Percentiles rank a stretch among this genome's conserved stretches.
These are phyloP conservation scores for Nemania sp. DNA, from an alignment of 2,329 filamentous ascomycete species.

Conservation along the genomic window DNA sequence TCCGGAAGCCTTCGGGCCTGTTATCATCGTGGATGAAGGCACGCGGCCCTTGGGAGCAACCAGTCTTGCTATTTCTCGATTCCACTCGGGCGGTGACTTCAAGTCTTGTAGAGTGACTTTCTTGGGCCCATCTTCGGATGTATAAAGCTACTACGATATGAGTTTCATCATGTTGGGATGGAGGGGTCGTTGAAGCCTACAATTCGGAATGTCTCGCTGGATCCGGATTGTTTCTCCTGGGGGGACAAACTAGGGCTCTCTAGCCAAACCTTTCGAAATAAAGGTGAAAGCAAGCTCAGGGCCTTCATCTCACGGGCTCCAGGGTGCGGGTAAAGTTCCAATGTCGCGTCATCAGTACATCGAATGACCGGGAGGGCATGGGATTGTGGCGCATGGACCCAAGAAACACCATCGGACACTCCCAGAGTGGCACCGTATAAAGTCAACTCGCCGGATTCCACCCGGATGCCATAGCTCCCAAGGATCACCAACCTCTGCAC, in stretches of 20 bases:
- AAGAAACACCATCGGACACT: constrained; percentile 51
- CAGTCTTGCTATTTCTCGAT: constrained; percentile 59
- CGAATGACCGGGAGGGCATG: constrained; percentile 71
- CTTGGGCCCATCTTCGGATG: constrained; percentile 57
- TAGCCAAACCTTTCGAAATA: constrained; percentile 71
- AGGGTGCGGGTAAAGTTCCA: constrained; percentile 63
- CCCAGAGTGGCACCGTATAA: constrained; percentile 68
- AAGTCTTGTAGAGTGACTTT: constrained; percentile 57
- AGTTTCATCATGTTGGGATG: constrained; percentile 26
- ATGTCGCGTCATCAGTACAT: constrained; percentile 51
- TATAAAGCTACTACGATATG: constrained; percentile 52
- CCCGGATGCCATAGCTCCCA: constrained; percentile 69
- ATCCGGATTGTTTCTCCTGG: constrained; percentile 35
- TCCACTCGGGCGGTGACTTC: constrained; percentile 63
- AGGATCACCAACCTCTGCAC: constrained; percentile 63
- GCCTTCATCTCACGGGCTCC: constrained; percentile 53
- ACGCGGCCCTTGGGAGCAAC: constrained; percentile 43
- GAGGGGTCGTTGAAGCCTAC: constrained; percentile 43
- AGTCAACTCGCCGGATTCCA: constrained; percentile 65
- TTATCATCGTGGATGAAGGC: constrained; percentile 58
- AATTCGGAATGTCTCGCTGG: constrained; percentile 52
- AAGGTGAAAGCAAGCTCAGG: constrained; percentile 64
- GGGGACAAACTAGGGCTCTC: constrained; percentile 40
- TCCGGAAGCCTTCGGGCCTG: constrained; percentile 72
- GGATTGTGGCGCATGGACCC: constrained; percentile 69